Evolutionary conservation across 495 filamentous ascomycete genomes (phyloP).

Genomic region (Aspergillus mulundensis): DNA sequence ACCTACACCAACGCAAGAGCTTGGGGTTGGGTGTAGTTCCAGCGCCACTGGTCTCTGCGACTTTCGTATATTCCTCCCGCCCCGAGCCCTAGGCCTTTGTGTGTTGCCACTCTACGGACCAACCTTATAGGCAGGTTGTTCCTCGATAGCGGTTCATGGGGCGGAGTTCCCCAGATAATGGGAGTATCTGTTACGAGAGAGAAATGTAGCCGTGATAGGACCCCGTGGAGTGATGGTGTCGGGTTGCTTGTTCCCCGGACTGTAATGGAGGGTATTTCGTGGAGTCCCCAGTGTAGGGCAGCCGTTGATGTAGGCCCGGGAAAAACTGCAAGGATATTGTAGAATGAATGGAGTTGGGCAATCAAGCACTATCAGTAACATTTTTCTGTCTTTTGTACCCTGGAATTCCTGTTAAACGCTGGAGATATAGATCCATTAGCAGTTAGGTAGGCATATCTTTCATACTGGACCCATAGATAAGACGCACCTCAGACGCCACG

Average conservation of each 20-base stretch:
- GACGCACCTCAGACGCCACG: too few species aligned
- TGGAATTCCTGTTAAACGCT: too few species aligned
- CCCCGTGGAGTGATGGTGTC: background rate
- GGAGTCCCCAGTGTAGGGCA: background rate
- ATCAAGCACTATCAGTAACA: too few species aligned
- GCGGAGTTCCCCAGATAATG: background rate
- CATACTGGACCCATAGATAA: conserved; percentile 3
- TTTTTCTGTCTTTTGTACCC: too few species aligned
- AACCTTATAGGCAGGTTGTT: background rate
- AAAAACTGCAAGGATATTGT: too few species aligned
- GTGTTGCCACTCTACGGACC: too few species aligned
- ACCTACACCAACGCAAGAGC: too few species aligned
- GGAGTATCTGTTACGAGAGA: background rate
- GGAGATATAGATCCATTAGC: background rate
- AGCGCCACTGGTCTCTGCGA: too few species aligned
- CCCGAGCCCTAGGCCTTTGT: too few species aligned
- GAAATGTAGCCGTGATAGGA: background rate
- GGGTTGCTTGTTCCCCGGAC: background rate
- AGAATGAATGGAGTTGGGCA: too few species aligned
- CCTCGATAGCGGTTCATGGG: background rate
- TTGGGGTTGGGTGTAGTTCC: too few species aligned
- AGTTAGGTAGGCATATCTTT: background rate
- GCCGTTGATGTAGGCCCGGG: background rate
- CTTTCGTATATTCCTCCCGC: too few species aligned
- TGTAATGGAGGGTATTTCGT: background rate